phyloP scores from a whole-genome alignment of 495 filamentous ascomycete species.

The Amniculicola lignicola region DNA sequence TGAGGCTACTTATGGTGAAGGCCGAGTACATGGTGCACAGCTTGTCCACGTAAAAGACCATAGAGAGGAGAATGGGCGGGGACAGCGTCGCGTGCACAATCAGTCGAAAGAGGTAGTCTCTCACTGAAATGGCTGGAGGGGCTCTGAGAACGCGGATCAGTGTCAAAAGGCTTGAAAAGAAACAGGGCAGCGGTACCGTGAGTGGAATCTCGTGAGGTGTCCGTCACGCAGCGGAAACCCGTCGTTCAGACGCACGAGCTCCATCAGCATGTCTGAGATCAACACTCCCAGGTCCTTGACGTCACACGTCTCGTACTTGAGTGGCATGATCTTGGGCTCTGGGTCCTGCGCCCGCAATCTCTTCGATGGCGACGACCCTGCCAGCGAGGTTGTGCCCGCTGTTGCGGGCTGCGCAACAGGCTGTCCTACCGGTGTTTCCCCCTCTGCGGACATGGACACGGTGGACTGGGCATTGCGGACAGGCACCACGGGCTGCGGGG shows the following conservation, averaged over 20 bases:
- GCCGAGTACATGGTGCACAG: slow-evolving; percentile 85
- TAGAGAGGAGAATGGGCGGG: slow-evolving; percentile 93
- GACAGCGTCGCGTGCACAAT: slow-evolving; percentile 91
- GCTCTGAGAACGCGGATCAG: slow-evolving; percentile 52
- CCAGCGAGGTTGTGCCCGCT: slow-evolving; percentile 1
- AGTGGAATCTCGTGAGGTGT: slow-evolving; percentile 90
- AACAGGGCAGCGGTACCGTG: slow-evolving; percentile 55
- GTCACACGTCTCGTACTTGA: slow-evolving; percentile 72
- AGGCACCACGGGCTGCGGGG: slow-evolving; percentile 20
- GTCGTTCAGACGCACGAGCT: slow-evolving; percentile 91
- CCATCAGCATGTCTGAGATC: slow-evolving; percentile 92
- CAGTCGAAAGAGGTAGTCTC: slow-evolving; percentile 86
- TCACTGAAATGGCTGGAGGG: slow-evolving; percentile 87
- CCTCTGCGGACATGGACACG: neutral
- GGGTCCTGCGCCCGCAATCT: slow-evolving; percentile 31
- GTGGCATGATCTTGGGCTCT: slow-evolving; percentile 64
- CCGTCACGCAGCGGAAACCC: slow-evolving; percentile 77
- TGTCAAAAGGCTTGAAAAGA: neutral
- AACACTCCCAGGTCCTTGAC: slow-evolving; percentile 81
- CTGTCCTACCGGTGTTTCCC: slow-evolving; percentile 6
- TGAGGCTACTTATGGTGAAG: slow-evolving; percentile 91
- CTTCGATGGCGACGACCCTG: slow-evolving; percentile 33
- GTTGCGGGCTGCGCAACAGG: neutral
- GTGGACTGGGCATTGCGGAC: neutral
- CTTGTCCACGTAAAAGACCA: slow-evolving; percentile 99